Conservation (phyloP, 2,329 filamentous ascomycete genomes). For the Claviceps sorghi region DNA sequence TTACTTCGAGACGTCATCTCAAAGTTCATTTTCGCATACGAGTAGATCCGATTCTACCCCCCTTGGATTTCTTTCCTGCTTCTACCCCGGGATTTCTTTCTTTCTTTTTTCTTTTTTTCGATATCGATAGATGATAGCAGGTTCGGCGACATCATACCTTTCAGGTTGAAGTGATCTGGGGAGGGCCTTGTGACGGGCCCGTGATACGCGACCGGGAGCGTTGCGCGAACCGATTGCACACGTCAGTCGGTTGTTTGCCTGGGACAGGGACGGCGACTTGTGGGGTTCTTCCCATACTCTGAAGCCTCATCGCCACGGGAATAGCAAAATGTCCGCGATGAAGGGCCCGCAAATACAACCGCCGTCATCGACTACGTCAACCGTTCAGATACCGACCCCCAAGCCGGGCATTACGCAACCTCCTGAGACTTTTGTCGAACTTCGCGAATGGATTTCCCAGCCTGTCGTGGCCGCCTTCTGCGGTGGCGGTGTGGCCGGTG, state of each 20-base stretch:
- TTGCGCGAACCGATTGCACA: background rate
- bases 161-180: constrained; percentile 9
- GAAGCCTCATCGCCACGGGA: background rate
- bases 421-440: constrained; percentile 15
- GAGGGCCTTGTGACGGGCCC: constrained; percentile 5
- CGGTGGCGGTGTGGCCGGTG: constrained; percentile 84
- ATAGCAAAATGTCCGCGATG: constrained; percentile 19
- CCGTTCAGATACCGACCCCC: constrained; percentile 12
- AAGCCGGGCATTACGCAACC: constrained; percentile 13
- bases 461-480: constrained; percentile 85
- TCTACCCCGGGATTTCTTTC: background rate
- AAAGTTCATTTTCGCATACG: background rate
- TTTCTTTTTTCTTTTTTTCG: background rate
- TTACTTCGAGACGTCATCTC: background rate
- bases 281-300: background rate
- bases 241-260: background rate
- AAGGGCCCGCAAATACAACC: constrained; percentile 9
- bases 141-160: constrained; percentile 7
- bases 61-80: background rate
- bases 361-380: constrained; percentile 2
- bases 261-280: background rate
- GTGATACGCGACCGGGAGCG: constrained; percentile 8
- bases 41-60: background rate
- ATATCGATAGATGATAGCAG: constrained; percentile 10
- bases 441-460: constrained; percentile 50